A percentile compares a stretch with the other conserved stretches of the same genome.
Conservation (phyloP, 306 rosid species). For the Benincasa hispida region DNA sequence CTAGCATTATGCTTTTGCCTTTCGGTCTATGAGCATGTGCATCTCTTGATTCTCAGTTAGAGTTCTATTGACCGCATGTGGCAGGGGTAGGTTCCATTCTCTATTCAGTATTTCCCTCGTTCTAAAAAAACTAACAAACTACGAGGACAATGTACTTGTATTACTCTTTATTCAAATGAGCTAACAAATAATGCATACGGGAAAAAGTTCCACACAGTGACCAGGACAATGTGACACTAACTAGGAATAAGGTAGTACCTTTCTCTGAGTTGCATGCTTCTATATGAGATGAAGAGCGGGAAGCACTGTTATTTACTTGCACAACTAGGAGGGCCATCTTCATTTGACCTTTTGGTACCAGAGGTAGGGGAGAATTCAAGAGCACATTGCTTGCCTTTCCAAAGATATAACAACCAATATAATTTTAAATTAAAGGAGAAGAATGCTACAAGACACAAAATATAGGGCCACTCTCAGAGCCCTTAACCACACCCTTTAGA, state of each 20-base stretch:
- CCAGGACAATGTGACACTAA: too few species aligned
- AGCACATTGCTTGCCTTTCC: constrained; percentile 23
- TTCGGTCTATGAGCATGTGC: neutral
- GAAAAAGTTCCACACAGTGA: constrained; percentile 2
- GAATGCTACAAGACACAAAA: neutral
- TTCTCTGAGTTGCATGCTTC: constrained; percentile 21
- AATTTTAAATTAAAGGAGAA: neutral
- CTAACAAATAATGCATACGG: neutral
- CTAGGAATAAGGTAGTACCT: constrained; percentile 6
- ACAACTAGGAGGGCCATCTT: constrained; percentile 4
- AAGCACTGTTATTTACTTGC: constrained; percentile 14
- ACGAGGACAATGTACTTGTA: too few species aligned
- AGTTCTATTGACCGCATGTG: too few species aligned
- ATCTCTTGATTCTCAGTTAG: too few species aligned
- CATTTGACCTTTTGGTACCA: constrained; percentile 13
- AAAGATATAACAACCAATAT: constrained; percentile 7
- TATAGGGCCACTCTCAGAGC: neutral
- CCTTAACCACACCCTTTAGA: too few species aligned
- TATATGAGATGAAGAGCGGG: constrained; percentile 21
- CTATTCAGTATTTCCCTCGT: too few species aligned
- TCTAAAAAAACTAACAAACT: too few species aligned
- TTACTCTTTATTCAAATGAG: too few species aligned
- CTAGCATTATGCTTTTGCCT: neutral
- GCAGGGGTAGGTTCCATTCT: too few species aligned
- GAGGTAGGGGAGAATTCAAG: neutral